These are phyloP conservation scores for Jamesozyma piceae DNA, from an alignment of 805 yeast genomes.

Conservation along the genomic window DNA sequence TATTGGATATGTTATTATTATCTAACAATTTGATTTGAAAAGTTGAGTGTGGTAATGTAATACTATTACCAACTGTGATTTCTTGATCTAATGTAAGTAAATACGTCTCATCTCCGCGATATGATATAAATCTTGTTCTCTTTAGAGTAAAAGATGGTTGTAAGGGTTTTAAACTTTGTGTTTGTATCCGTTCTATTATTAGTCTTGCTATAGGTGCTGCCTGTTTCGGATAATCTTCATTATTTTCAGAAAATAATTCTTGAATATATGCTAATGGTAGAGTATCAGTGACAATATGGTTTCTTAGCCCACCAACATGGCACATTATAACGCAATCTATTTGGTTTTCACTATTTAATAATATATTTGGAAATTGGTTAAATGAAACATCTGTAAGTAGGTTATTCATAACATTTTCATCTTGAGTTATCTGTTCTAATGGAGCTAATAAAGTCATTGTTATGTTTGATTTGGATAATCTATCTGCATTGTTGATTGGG, in stretches of 20 bases:
- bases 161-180: constrained; percentile 12
- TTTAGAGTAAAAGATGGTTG: constrained; percentile 13
- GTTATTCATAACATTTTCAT: not conserved
- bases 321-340: constrained; percentile 20
- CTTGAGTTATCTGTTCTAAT: not conserved
- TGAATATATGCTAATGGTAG: constrained; percentile 1
- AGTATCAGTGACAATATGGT: constrained; percentile 16
- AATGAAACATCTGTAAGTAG: constrained; percentile 4
- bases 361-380: constrained; percentile 20
- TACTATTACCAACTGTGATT: constrained; percentile 9
- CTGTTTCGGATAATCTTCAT: not conserved
- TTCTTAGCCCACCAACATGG: constrained; percentile 28
- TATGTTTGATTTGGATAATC: not conserved
- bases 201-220: constrained; percentile 15
- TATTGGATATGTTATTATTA: not conserved
- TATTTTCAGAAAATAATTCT: not conserved
- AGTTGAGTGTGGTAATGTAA: constrained; percentile 15
- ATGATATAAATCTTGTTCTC: constrained; percentile 23
- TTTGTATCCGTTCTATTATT: constrained; percentile 23
- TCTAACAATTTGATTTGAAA: constrained; percentile 12
- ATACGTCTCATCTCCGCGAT: constrained; percentile 8
- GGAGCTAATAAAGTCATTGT: constrained; percentile 2
- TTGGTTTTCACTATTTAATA: constrained; percentile 6
- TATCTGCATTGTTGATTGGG: not conserved
- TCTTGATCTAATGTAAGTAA: constrained; percentile 21